Percentiles rank a stretch among this genome's conserved stretches.
phyloP scores from a whole-genome alignment of 2,329 filamentous ascomycete species.

The Clonostachys rosea region DNA sequence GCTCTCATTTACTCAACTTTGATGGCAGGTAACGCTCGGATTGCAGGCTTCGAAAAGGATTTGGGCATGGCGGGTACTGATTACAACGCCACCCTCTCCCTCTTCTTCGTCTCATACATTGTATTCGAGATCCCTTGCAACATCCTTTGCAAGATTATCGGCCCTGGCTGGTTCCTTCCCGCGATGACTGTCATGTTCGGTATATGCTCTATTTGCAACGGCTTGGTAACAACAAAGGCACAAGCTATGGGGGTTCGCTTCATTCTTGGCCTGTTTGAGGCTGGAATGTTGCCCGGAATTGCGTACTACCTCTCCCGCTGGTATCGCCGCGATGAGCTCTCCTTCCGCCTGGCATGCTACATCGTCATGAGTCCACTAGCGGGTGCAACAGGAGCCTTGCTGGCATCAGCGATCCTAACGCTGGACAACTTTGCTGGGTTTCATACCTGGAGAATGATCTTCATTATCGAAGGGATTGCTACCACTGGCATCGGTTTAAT shows the following conservation, averaged over 20 bases:
- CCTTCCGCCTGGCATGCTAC: constrained; percentile 43
- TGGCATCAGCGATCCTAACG: constrained; percentile 48
- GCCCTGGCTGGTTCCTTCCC: constrained; percentile 23
- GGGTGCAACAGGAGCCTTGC: constrained; percentile 39
- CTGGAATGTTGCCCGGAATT: constrained; percentile 43
- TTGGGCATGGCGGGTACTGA: constrained; percentile 49
- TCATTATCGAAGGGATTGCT: constrained; percentile 44
- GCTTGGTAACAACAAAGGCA: constrained; percentile 38
- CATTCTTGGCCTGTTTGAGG: constrained; percentile 46
- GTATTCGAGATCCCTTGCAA: constrained; percentile 26
- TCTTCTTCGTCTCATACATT: constrained; percentile 58
- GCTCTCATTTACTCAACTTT: too few species aligned
- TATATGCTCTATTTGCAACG: constrained; percentile 41
- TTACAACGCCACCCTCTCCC: constrained; percentile 48
- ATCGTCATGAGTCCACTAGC: constrained; percentile 53
- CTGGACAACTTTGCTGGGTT: constrained; percentile 40
- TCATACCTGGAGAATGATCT: constrained; percentile 45
- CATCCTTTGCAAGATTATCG: constrained; percentile 24
- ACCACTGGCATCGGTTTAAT: constrained; percentile 20
- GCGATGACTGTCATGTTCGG: constrained; percentile 40
- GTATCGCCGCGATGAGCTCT: constrained; percentile 38
- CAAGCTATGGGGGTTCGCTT: constrained; percentile 42
- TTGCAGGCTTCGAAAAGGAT: constrained; percentile 61
- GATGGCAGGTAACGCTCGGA: constrained; percentile 56
- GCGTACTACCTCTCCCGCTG: constrained; percentile 59